Evolutionary conservation across 225 moss, liverwort and hornwort genomes (phyloP).

Genomic region (Polytrichum commune): DNA sequence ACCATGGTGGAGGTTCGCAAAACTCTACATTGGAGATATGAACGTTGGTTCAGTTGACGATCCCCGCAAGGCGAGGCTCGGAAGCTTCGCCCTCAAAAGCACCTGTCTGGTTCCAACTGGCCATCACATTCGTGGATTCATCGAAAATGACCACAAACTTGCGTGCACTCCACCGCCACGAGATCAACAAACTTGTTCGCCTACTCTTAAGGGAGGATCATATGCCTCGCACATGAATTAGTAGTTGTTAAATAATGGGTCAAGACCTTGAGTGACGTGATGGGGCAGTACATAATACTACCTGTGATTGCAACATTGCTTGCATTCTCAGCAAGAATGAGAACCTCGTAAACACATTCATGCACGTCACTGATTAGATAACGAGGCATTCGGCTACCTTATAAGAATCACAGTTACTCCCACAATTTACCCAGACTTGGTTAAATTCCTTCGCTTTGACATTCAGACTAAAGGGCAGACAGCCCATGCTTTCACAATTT

Average conservation of each 20-base stretch:
- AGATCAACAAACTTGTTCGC: neutral
- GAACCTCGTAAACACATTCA: too few species aligned
- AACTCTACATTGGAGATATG: slow-evolving; percentile 1
- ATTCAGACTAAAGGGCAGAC: too few species aligned
- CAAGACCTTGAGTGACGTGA: neutral
- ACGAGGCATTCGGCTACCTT: too few species aligned
- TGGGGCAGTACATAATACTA: neutral
- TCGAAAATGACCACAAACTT: slow-evolving; percentile 10
- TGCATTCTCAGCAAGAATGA: slow-evolving; percentile 9
- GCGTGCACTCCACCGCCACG: neutral
- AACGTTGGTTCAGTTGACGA: slow-evolving; percentile 10
- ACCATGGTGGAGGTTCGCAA: slow-evolving; percentile 9
- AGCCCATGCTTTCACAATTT: too few species aligned
- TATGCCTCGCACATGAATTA: neutral
- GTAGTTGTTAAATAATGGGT: neutral
- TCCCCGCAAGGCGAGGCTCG: slow-evolving; percentile 4
- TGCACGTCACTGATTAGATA: too few species aligned
- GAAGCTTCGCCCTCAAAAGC: slow-evolving; percentile 12
- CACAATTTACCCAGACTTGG: too few species aligned
- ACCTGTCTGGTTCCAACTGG: slow-evolving; percentile 17
- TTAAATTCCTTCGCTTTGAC: neutral
- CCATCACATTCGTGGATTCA: slow-evolving; percentile 9
- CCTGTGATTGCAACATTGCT: slow-evolving; percentile 8
- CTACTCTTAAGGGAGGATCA: neutral
- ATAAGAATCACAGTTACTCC: too few species aligned